A percentile compares a stretch with the other conserved stretches of the same genome.
Conservation (phyloP, 495 filamentous ascomycete species). For the Letharia lupina region DNA sequence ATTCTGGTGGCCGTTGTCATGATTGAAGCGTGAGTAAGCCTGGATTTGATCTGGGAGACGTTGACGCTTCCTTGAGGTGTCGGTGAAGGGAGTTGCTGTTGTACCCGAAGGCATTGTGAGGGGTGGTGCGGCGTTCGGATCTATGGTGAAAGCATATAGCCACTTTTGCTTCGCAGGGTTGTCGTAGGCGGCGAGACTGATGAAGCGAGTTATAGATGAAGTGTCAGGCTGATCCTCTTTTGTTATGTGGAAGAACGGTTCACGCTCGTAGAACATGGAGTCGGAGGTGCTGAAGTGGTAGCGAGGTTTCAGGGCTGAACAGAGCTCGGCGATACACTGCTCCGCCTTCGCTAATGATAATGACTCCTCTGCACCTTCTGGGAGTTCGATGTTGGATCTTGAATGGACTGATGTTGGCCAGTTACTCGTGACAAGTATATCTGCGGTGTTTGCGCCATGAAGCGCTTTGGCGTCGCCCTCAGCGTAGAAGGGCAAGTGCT, state of each 20-base stretch:
- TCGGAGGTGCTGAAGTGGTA: constrained; percentile 78
- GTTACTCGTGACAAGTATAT: constrained; percentile 75
- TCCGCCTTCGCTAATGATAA: constrained; percentile 27
- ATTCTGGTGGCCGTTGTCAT: constrained; percentile 28
- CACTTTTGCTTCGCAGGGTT: constrained; percentile 71
- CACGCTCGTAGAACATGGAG: constrained; percentile 72
- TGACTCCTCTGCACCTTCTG: constrained; percentile 36
- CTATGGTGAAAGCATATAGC: constrained; percentile 80
- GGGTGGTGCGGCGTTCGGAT: constrained; percentile 50
- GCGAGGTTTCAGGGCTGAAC: constrained; percentile 63
- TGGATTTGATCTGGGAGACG: constrained; percentile 42
- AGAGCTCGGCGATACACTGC: constrained; percentile 64
- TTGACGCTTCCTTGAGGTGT: constrained; percentile 50
- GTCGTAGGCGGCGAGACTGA: constrained; percentile 70
- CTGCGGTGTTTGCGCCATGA: constrained; percentile 62
- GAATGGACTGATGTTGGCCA: constrained; percentile 70
- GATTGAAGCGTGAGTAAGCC: constrained; percentile 54
- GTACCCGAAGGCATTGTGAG: constrained; percentile 53
- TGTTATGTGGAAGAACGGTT: constrained; percentile 77
- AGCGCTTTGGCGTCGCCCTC: constrained; percentile 67
- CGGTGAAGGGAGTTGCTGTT: constrained; percentile 60
- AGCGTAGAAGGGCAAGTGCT: constrained; percentile 60
- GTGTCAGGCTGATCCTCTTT: constrained; percentile 43
- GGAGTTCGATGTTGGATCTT: constrained; percentile 48
- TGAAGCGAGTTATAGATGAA: constrained; percentile 69